Evolutionary conservation across 2,329 filamentous ascomycete species (phyloP).

Genomic region (Alternaria hordeiaustralica): DNA sequence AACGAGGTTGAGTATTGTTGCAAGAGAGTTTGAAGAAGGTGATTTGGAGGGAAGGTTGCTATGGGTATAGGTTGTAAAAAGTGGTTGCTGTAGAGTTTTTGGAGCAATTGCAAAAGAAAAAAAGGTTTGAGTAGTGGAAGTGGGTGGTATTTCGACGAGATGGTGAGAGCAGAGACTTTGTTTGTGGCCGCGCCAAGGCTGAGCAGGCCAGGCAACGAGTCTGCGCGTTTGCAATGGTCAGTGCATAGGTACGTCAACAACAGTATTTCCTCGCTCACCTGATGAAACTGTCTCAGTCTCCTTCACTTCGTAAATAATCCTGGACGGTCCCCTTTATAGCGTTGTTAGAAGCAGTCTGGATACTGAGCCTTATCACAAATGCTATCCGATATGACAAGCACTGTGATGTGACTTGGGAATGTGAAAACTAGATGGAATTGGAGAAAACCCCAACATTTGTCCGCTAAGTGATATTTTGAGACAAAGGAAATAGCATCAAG

Average conservation of each 20-base stretch:
- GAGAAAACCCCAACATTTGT: neutral
- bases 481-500: slow-evolving; percentile 12
- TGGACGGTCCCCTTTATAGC: neutral
- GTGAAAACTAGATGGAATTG: neutral
- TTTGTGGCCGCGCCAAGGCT: slow-evolving; percentile 16
- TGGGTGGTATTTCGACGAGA: neutral
- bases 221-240: slow-evolving; percentile 23
- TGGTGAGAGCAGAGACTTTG: neutral
- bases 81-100: neutral
- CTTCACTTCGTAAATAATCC: neutral
- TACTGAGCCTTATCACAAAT: neutral
- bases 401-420: neutral
- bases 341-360: neutral
- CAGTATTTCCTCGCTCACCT: neutral
- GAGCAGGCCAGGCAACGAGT: slow-evolving; percentile 6
- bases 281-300: neutral
- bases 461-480: neutral
- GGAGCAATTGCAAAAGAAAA: neutral
- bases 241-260: slow-evolving; percentile 15
- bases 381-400: neutral
- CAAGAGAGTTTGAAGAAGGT: neutral
- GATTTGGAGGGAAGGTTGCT: slow-evolving; percentile 2
- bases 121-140: neutral
- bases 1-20: neutral
- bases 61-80: neutral